A percentile compares a stretch with the other conserved stretches of the same genome.
These are phyloP conservation scores for Eustoma russellianum DNA, from an alignment of 257 asterid species.

Conservation along the genomic window DNA sequence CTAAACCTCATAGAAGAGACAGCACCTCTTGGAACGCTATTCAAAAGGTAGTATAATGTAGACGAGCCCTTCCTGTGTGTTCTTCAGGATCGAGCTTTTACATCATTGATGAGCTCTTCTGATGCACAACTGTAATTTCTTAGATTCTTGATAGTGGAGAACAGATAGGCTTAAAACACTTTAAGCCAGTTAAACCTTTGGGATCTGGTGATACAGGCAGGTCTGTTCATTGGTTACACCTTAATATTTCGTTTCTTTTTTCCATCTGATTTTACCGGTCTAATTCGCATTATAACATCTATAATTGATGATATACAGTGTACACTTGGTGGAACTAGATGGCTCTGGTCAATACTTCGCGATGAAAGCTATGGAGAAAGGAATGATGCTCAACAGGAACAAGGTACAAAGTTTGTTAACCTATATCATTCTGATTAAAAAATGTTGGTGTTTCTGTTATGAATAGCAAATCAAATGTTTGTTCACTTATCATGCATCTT, in stretches of 20 bases:
- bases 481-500: background rate
- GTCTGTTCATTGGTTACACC: constrained; percentile 17
- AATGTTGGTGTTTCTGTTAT: background rate
- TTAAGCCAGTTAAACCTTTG: constrained; percentile 84
- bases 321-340: constrained; percentile 82
- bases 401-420: constrained; percentile 37
- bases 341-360: constrained; percentile 79
- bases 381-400: constrained; percentile 73
- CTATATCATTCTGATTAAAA: background rate
- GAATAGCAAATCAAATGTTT: background rate
- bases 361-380: constrained; percentile 99
- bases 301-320: constrained; percentile 45
- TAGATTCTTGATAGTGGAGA: constrained; percentile 74
- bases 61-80: background rate
- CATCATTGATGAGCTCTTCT: background rate
- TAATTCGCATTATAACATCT: background rate
- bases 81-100: background rate
- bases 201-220: constrained; percentile 99
- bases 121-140: constrained; percentile 4
- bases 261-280: background rate
- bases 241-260: background rate
- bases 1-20: constrained; percentile 89
- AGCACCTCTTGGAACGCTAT: constrained; percentile 80
- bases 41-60: constrained; percentile 42
- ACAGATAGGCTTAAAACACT: constrained; percentile 75